Percentiles rank a stretch among this genome's conserved stretches.
These are phyloP conservation scores for Trichoderma parareesei DNA, from an alignment of 495 filamentous ascomycete genomes.

Conservation along the genomic window DNA sequence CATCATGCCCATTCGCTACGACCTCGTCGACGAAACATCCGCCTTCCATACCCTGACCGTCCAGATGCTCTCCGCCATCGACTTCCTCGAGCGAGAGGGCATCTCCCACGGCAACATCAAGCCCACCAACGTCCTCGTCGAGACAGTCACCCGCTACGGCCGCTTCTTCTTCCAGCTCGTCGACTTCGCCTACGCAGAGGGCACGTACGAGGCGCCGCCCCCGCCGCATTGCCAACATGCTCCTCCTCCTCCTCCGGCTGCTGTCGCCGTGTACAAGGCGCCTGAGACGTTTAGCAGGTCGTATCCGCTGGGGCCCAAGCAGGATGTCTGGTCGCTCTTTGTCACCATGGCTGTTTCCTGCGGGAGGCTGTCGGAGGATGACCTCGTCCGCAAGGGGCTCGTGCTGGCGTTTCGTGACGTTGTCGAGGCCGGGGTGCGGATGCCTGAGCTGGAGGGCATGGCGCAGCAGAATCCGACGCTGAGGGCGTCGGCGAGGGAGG, in stretches of 20 bases:
- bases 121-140: neutral
- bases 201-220: neutral
- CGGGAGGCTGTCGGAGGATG: neutral
- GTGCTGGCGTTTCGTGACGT: neutral
- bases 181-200: neutral
- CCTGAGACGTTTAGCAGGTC: neutral
- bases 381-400: neutral
- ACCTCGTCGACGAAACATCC: neutral
- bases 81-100: neutral
- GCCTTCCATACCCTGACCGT: neutral
- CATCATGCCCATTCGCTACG: neutral
- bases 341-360: neutral
- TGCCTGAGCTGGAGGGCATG: neutral
- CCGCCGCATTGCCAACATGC: neutral
- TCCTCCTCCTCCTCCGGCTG: neutral
- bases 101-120: neutral
- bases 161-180: neutral
- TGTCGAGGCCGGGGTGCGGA: neutral
- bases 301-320: neutral
- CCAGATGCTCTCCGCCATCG: neutral
- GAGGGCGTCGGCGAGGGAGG: neutral
- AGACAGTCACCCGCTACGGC: neutral
- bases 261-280: neutral
- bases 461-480: neutral
- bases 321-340: neutral